These are phyloP conservation scores for Septoria petroselini DNA, from an alignment of 2,329 filamentous ascomycete species.

Conservation along the genomic window DNA sequence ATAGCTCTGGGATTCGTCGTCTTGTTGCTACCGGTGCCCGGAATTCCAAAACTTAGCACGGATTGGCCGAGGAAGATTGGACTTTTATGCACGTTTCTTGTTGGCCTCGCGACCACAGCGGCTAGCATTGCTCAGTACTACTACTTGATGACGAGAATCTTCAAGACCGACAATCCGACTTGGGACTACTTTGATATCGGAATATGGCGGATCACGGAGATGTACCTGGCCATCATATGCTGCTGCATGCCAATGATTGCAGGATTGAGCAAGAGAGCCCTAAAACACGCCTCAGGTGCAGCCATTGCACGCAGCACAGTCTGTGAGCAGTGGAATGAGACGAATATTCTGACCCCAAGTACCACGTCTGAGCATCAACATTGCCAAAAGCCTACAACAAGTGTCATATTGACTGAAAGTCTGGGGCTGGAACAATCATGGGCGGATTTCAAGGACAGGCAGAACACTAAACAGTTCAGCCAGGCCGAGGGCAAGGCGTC, in stretches of 20 bases:
- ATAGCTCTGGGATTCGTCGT: slow-evolving; percentile 20
- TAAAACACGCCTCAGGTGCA: slow-evolving; percentile 1
- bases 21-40: slow-evolving; percentile 23
- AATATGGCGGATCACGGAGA: slow-evolving; percentile 26
- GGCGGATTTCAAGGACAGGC: neutral
- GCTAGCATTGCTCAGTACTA: slow-evolving; percentile 16
- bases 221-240: slow-evolving; percentile 23
- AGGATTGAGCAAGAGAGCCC: slow-evolving; percentile 13
- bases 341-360: neutral
- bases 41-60: slow-evolving; percentile 19
- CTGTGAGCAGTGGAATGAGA: slow-evolving; percentile 4
- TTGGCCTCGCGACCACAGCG: slow-evolving; percentile 21
- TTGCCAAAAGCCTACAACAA: neutral
- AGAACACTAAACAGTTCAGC: no score
- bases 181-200: slow-evolving; percentile 25
- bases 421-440: neutral
- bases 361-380: neutral
- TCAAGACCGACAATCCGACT: slow-evolving; percentile 17
- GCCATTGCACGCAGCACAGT: neutral
- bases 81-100: slow-evolving; percentile 18
- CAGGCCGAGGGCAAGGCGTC: no score
- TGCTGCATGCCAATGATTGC: slow-evolving; percentile 25
- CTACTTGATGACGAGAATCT: slow-evolving; percentile 16
- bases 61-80: slow-evolving; percentile 21
- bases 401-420: neutral